Base-by-base conservation (phyloP, 148 eudicot genomes). In the Beta vulgaris region DNA sequence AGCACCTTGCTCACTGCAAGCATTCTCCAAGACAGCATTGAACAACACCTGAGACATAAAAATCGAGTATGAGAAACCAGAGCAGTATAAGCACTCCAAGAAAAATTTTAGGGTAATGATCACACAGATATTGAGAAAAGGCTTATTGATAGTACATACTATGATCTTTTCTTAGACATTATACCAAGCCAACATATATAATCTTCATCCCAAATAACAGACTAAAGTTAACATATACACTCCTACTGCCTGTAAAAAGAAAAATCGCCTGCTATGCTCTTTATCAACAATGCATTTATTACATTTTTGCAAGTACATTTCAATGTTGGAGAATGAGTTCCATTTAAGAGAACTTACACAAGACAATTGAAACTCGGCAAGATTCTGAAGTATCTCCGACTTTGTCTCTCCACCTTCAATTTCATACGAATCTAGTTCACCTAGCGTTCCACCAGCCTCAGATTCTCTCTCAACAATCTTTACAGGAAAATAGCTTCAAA, bases 1-100 rank as follows among this genome's bases (percentile, higher is more conserved):
- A 62, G 97, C 97, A 51, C 97, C 97, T 77, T 91, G 97, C 78
- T 89, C 97, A 82, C 97, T 91, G 87, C 91, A 87, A 65, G 97
- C 97, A 73, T 91, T 91, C 84, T 91, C 97, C 84, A 91, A 62
- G 62, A 91, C 87, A 10, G 93, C 97, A 78, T 91, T 89, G 86
- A 85, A 91, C 89, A 91, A 29, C 53, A 88, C 89, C 97, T 91
- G 89, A 73, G 58, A 66, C 21, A 77, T 26, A 65, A 42, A 61
- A 21, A 69, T 34, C 34, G 49, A 73, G 43, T 68, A 15, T 63
- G 48, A 75, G 70, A 3, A 21, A 37, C n/a, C 57, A 72, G 28
- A 36, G 64, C 44, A 4, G 21, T 13, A 70, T 28, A 3, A 70
- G 19, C 12, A 49, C 23, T 29, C 67, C 73, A 46, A 40, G 4